Conservation (phyloP, 108 stramenopile genomes). For the Nitzschia palea region DNA sequence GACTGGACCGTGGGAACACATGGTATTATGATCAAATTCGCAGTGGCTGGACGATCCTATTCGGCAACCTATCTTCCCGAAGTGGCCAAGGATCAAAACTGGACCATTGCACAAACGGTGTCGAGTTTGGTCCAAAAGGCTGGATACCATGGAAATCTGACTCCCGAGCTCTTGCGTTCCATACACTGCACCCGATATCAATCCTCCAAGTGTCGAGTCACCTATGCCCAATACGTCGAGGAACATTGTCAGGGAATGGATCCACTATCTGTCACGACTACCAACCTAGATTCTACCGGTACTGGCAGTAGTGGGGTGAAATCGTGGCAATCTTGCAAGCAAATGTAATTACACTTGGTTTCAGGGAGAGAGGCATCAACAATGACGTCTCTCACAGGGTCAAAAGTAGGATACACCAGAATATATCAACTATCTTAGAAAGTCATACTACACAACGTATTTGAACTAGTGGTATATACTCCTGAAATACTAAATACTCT, state of each 20-base stretch:
- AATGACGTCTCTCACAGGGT: too few relatives aligned
- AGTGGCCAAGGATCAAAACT: conserved; percentile 69
- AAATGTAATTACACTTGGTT: too few relatives aligned
- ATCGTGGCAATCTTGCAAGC: conserved; percentile 3
- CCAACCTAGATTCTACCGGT: neutral
- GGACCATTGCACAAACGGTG: conserved; percentile 57
- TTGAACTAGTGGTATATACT: too few relatives aligned
- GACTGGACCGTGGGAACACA: conserved; percentile 83
- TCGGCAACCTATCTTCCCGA: conserved; percentile 77
- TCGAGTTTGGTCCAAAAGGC: conserved; percentile 67
- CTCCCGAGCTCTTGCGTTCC: conserved; percentile 28
- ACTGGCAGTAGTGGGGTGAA: neutral
- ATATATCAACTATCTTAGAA: too few relatives aligned
- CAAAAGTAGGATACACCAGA: too few relatives aligned
- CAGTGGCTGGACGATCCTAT: conserved; percentile 12
- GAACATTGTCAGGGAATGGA: conserved; percentile 7
- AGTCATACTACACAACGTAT: too few relatives aligned
- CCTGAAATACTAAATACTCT: too few relatives aligned
- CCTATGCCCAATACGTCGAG: conserved; percentile 63
- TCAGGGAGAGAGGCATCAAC: too few relatives aligned
- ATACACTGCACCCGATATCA: conserved; percentile 78
- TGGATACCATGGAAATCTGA: conserved; percentile 56
- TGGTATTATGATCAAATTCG: conserved; percentile 73
- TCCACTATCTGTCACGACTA: neutral
- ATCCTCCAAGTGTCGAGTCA: conserved; percentile 57